Conservation (phyloP, 495 filamentous ascomycete genomes). For the Lasiosphaeria ovina region DNA sequence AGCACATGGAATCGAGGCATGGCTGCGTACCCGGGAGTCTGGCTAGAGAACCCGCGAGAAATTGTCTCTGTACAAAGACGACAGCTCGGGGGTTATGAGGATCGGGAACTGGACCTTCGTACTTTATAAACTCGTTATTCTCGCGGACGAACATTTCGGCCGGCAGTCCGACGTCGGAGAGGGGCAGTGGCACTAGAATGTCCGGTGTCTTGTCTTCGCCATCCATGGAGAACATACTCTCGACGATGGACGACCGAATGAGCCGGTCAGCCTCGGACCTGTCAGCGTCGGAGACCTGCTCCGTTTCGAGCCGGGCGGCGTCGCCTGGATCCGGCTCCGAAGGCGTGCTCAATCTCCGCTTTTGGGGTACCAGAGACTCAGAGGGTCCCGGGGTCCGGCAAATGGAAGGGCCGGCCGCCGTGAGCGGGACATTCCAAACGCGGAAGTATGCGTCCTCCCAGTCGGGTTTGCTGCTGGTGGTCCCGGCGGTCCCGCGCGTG, state of each 20-base stretch:
- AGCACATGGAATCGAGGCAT: slow-evolving; percentile 69
- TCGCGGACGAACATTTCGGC: slow-evolving; percentile 70
- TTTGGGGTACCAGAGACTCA: slow-evolving; percentile 6
- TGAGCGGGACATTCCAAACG: slow-evolving; percentile 74
- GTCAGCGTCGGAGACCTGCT: slow-evolving; percentile 9
- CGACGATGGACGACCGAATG: slow-evolving; percentile 59
- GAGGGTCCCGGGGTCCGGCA: slow-evolving; percentile 35
- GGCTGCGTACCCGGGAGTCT: slow-evolving; percentile 64
- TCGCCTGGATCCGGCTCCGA: slow-evolving; percentile 52
- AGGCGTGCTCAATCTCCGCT: slow-evolving; percentile 19
- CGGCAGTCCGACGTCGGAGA: slow-evolving; percentile 64
- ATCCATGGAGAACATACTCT: slow-evolving; percentile 79
- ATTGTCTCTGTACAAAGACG: slow-evolving; percentile 75
- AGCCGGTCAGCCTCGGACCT: slow-evolving; percentile 33
- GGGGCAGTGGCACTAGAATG: slow-evolving; percentile 58
- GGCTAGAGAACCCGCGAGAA: slow-evolving; percentile 69
- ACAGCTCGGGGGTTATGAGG: slow-evolving; percentile 50
- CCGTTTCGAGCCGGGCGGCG: slow-evolving; percentile 43
- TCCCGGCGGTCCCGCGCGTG: slow-evolving; percentile 18
- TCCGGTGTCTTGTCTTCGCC: slow-evolving; percentile 56
- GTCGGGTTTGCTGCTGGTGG: slow-evolving; percentile 48
- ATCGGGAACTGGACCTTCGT: slow-evolving; percentile 63
- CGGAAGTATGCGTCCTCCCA: slow-evolving; percentile 72
- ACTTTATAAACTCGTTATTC: slow-evolving; percentile 60
- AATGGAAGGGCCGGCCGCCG: slow-evolving; percentile 42